These are phyloP conservation scores for Epichloe scottii DNA, from an alignment of 2,329 filamentous ascomycete species.

Conservation along the genomic window DNA sequence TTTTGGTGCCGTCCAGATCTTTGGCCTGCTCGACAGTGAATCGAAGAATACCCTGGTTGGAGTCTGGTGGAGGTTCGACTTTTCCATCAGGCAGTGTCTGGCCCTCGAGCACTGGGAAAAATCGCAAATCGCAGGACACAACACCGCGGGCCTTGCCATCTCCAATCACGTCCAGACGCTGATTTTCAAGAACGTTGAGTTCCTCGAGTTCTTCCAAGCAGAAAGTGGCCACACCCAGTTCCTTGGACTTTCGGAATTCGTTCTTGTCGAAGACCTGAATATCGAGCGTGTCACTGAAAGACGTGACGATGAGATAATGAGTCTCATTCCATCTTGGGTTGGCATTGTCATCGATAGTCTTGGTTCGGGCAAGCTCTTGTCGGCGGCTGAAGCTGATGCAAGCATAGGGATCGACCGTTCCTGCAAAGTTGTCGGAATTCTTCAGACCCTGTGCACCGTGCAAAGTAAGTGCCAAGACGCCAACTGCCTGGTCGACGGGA, in stretches of 20 bases:
- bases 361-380: constrained; percentile 72
- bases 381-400: constrained; percentile 76
- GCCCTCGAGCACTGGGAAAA: constrained; percentile 82
- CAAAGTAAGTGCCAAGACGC: constrained; percentile 81
- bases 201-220: constrained; percentile 70
- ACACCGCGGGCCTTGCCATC: constrained; percentile 76
- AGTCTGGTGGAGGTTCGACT: constrained; percentile 68
- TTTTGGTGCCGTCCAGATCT: constrained; percentile 86
- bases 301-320: constrained; percentile 87
- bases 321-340: constrained; percentile 96
- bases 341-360: constrained; percentile 70
- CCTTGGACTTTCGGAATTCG: constrained; percentile 91
- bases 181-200: constrained; percentile 66
- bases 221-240: constrained; percentile 80
- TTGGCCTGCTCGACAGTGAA: constrained; percentile 95
- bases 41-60: constrained; percentile 84
- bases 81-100: constrained; percentile 64
- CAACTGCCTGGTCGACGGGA: constrained; percentile 88
- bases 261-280: constrained; percentile 87
- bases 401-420: constrained; percentile 83
- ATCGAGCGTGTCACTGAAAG: constrained; percentile 76
- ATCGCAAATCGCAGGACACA: constrained; percentile 71
- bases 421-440: constrained; percentile 88
- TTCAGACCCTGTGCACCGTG: constrained; percentile 87
- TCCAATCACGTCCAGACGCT: constrained; percentile 70